Conservation (phyloP, 108 stramenopile genomes). For the Nitzschia sp. region DNA sequence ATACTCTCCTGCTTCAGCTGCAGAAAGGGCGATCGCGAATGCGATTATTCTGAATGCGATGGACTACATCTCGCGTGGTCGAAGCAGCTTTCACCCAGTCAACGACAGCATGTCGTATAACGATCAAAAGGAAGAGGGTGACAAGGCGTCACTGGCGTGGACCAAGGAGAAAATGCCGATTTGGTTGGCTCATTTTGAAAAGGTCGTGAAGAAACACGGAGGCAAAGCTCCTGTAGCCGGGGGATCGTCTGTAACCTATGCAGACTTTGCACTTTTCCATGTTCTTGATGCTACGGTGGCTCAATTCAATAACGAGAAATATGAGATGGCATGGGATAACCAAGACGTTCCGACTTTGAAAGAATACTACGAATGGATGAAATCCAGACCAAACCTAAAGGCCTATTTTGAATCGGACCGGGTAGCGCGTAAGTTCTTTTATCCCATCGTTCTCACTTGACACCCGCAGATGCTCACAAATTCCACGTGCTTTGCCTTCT, state of each 20-base stretch:
- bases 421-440: conserved; percentile 17
- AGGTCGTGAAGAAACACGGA: conserved; percentile 29
- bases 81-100: conserved; percentile 47
- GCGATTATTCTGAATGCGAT: conserved; percentile 28
- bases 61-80: conserved; percentile 39
- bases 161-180: conserved; percentile 29
- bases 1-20: conserved; percentile 30
- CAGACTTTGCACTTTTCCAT: conserved; percentile 44
- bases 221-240: conserved; percentile 31
- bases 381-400: conserved; percentile 37
- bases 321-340: conserved; percentile 39
- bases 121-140: conserved; percentile 50
- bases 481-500: not conserved
- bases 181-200: conserved; percentile 36
- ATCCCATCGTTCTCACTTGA: not conserved
- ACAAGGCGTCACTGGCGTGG: conserved; percentile 35
- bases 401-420: conserved; percentile 32
- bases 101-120: conserved; percentile 33
- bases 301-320: conserved; percentile 45
- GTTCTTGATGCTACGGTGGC: conserved; percentile 35
- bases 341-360: conserved; percentile 27
- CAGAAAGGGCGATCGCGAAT: conserved; percentile 29
- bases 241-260: conserved; percentile 31
- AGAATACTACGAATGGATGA: conserved; percentile 38
- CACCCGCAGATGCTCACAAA: not conserved